Evolutionary conservation across 2,329 filamentous ascomycete genomes (phyloP), one percentile per base, ranked within the genome.

Genomic region (Alternaria brassicicola): DNA sequence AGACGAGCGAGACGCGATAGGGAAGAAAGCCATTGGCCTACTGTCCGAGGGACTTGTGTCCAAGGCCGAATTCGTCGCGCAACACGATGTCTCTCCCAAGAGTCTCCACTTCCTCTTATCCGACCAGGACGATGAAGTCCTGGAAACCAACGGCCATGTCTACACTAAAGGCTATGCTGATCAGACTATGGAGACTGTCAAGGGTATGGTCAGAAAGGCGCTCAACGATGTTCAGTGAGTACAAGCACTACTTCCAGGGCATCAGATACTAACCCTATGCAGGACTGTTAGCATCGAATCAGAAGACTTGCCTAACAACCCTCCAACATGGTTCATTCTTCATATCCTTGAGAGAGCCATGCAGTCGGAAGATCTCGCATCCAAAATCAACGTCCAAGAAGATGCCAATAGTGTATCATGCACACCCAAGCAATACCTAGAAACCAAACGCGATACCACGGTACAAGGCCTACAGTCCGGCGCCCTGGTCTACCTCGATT

Each of bases 311-410:
- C 58, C 63, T 15, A 69, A 69, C 4, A 53, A 48, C 10, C 70
- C 73, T 8, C 72, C 73, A 10, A 31, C 33, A 35, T 75, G 70
- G 69, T 68, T 68, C 25, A 62, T 70, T 33, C 54, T 53, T 13
- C 57, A 52, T 10, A 55, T 39, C 33, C 13, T 72, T 10, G 33
- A 68, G 6, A 38, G 31, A 8, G n/a, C 64, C 9, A n/a, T 66
- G 15, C 42, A 59, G 1, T 49, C 50, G 0, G 30, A 50, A 21
- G 45, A 63, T 23, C 25, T 70, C 10, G 25, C 31, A 2, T 62
- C 60, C 5, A 59, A 66, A 19, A 53, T 72, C 8, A 50, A 66
- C 38, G 26, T 73, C 13, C 48, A 62, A 7, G 56, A 66, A 25
- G 42, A 48, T 5, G 26, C 41, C 6, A 52, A 63, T 8, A 35